Conservation (phyloP, 2,329 filamentous ascomycete species). For the Diplodia sapinea region DNA sequence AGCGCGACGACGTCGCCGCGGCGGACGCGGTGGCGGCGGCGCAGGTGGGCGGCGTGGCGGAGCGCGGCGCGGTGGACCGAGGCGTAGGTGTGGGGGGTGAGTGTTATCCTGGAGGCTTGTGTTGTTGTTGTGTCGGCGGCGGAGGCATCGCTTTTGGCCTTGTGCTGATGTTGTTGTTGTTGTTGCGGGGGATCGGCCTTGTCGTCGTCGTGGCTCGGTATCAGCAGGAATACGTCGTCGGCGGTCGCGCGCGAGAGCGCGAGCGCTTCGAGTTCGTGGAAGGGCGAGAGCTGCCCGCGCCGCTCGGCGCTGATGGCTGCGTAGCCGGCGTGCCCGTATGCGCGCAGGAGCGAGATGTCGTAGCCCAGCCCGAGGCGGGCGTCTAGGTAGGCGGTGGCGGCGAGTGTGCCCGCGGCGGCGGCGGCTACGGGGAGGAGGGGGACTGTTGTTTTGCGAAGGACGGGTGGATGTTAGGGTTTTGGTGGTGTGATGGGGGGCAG, state of each 20-base stretch:
- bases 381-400: constrained; percentile 66
- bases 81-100: constrained; percentile 44
- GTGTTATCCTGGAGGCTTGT: constrained; percentile 53
- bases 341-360: constrained; percentile 60
- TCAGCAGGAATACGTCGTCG: constrained; percentile 4
- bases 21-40: constrained; percentile 59
- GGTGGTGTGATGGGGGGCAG: neutral
- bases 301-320: constrained; percentile 12
- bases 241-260: constrained; percentile 30
- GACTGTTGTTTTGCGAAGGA: neutral
- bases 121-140: constrained; percentile 56
- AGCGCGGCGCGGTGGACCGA: constrained; percentile 45
- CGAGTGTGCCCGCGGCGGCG: constrained; percentile 39
- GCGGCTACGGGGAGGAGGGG: constrained; percentile 2
- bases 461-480: neutral
- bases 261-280: constrained; percentile 40
- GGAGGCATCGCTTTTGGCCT: constrained; percentile 62
- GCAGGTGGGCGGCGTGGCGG: constrained; percentile 46
- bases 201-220: constrained; percentile 46
- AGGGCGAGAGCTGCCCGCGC: constrained; percentile 45
- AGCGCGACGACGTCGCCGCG: constrained; percentile 67
- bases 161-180: constrained; percentile 51
- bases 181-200: constrained; percentile 61
- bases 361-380: constrained; percentile 71
- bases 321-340: constrained; percentile 16